Evolutionary conservation across 352 stramenopile genomes (phyloP), one percentile per base, ranked within the genome.

Genomic region (Globisporangium splendens): DNA sequence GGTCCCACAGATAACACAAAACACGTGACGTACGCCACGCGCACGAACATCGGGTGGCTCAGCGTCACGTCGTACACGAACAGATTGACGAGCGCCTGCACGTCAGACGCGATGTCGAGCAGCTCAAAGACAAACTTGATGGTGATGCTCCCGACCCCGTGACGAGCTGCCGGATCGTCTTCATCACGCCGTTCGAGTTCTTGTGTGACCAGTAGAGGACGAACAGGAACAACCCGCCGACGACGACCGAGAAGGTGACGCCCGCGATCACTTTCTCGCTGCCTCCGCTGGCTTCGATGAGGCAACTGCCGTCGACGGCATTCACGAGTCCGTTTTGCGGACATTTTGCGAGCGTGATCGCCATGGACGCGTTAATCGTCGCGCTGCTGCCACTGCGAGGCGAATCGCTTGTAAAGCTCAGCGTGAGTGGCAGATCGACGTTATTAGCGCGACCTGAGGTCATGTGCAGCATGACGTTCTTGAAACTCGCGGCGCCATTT

Each of bases 201-300:
- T 59, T 65, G 62, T 69, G 58, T 20, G 62, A 65, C 56, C 57
- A 69, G 48, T 65, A 69, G 20, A 65, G 20, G 2, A 43, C 47
- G 35, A 62, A 69, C 31, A 52, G 42, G 24, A 65, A 58, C 28
- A 20, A 22, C 2, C 50, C 46, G 10, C 50, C 38, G 1, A 68
- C 39, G 1, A 69, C 43, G 21, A 59, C 21, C 11, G 61, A 53
- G 22, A 67, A 58, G 17, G 63, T 47, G 48, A 67, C 20, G 31
- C 44, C 61, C 8, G 57, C 62, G 39, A 69, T 39, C 21, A 65
- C 18, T 20, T 42, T 38, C 11, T 58, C 28, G 1, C 35, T 54
- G 20, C 55, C 57, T 13, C 51, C 56, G 1, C 8, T 50, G 3
- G 62, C 56, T 28, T 65, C 62, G 1, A 65, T 49, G 10, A 65